Evolutionary conservation across 257 asterid species (phyloP), one percentile per base, ranked within the genome.

Genomic region (Schizonepeta tenuifolia): DNA sequence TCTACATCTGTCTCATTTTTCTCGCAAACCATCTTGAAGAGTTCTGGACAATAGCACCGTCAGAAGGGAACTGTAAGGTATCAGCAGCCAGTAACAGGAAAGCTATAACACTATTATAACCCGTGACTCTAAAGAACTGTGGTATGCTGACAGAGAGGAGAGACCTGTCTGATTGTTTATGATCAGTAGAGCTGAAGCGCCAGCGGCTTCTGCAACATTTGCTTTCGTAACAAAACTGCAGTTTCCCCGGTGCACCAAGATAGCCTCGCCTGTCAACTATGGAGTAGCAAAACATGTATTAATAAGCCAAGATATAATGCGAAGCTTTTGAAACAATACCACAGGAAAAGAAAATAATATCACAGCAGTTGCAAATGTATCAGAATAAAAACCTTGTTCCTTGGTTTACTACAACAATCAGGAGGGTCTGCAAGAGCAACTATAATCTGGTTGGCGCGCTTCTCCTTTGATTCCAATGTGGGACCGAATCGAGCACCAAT

Each of bases 11-110:
- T 79, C 77, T 89, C 93, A 20, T 87, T 86, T 47, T 85, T 79
- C 82, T 88, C 94, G 54, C 98, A 93, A 71, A 93, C 97, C 98
- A 93, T 93, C 93, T 93, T 93, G 88, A 91, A 91, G 81, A 94
- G 96, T 61, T 91, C 97, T 94, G 89, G 20, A 71, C 47, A 76
- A 55, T 41, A 44, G 78, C 54, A 55, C 41, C 62, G 51, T 61
- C 26, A 69, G 38, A 47, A 41, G 31, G 51, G 33, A 68, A 24
- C 35, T 57, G 24, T 67, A 26, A 61, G 11, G 73, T 56, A 74
- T 58, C 67, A 80, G 33, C 65, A 47, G 60, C 9, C 2, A 0
- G 14, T 53, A 57, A 22, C 62, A 74, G 50, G 22, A 55, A 43
- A 46, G 17, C 44, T 43, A 67, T 62, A 13, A 14, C 54, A 21